Base-by-base conservation (phyloP, 2,329 filamentous ascomycete species). In the Ustilaginoidea virens region DNA sequence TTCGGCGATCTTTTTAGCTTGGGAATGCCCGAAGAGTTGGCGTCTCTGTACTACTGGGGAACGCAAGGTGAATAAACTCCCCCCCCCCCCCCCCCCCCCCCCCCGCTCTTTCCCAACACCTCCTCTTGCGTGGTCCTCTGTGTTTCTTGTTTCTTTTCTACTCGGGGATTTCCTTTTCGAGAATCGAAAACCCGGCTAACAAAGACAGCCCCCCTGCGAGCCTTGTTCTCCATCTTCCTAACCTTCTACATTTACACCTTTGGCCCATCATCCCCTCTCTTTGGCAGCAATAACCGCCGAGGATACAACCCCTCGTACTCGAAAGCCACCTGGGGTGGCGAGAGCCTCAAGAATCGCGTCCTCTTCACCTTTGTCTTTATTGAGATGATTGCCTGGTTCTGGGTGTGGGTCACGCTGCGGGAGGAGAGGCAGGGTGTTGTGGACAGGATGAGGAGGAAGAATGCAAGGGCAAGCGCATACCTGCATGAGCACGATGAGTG, bases 301-400 rank as follows among this genome's bases (percentile, higher is more conserved):
- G 47, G 46, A 35, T 39, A 33, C 11, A 31, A 34, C 19, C 23
- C 56, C 30, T 36, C 50, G n/a, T 51, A 54, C 39, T 53, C 55
- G 0, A 39, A 46, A 4, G 43, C 50, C 1, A 34, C 47, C 29
- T 66, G 52, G 64, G 73, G 55, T 37, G 61, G 71, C 28, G 76
- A 85, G 36, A 67, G 69, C 15, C 53, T 93, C 42, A 83, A 86
- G 58, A 92, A 92, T 48, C 70, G 82, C 28, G 60, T 92, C 23
- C 71, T 92, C 23, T 92, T 94, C 48, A 74, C 79, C 1, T 90
- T 83, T 53, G 74, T 73, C 7, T 90, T 93, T 44, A 47, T 92
- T 46, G 86, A 94, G 60, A 70, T 82, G 49, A 62, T 82, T 39
- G 67, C 69, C 36, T 93, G 85, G 82, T 85, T 92, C 52, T 93